A percentile compares a stretch with the other conserved stretches of the same genome.
Evolutionary conservation across 192 early-diverging fungal species (phyloP).

Genomic region (Coemansia sp.): DNA sequence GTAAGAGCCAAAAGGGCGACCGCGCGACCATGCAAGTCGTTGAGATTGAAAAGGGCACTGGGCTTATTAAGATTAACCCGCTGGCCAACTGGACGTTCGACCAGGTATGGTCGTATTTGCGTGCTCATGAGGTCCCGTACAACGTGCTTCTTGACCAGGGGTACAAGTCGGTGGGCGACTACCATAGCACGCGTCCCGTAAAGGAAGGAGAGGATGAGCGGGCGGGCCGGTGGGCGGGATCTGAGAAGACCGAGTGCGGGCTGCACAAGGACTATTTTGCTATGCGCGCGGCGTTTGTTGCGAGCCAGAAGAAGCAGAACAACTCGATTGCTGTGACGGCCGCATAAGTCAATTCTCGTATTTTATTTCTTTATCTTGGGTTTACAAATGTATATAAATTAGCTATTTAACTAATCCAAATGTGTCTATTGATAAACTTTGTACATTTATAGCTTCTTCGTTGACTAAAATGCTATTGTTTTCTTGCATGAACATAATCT

Average conservation of each 20-base stretch:
- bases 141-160: constrained; percentile 86
- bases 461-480: too few relatives aligned
- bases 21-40: constrained; percentile 74
- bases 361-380: background rate
- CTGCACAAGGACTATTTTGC: constrained; percentile 97
- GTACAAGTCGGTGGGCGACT: constrained; percentile 91
- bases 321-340: too few relatives aligned
- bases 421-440: background rate
- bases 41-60: constrained; percentile 74
- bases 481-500: too few relatives aligned
- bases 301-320: constrained; percentile 68
- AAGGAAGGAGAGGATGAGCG: constrained; percentile 73
- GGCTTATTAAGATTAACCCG: constrained; percentile 89
- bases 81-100: constrained; percentile 90
- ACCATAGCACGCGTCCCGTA: constrained; percentile 81
- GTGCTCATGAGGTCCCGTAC: constrained; percentile 85
- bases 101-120: constrained; percentile 83
- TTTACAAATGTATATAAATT: constrained; percentile 3
- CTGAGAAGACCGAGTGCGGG: constrained; percentile 91
- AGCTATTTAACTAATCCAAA: background rate
- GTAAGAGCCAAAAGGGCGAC: constrained; percentile 83
- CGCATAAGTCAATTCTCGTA: too few relatives aligned
- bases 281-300: constrained; percentile 79
- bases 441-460: too few relatives aligned
- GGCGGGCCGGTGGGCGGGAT: constrained; percentile 84